phyloP scores from a whole-genome alignment of 2,329 filamentous ascomycete genomes.

The Talaromyces sp. region DNA sequence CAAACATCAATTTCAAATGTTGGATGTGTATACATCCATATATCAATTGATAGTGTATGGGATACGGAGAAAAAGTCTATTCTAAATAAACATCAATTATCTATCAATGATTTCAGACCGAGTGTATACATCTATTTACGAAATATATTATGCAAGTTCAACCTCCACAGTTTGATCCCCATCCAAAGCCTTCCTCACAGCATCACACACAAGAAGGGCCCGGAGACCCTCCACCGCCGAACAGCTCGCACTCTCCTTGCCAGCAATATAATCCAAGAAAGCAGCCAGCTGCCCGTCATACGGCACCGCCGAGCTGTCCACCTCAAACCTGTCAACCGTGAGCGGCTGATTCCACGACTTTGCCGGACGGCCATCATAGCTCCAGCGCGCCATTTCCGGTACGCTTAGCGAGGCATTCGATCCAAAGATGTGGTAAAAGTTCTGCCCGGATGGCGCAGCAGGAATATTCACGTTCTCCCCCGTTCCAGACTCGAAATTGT shows the following conservation, averaged over 20 bases:
- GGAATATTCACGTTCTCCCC: slow-evolving; percentile 55
- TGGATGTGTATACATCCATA: neutral
- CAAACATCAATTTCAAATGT: no score
- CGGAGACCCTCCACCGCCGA: slow-evolving; percentile 46
- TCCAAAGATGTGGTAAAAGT: slow-evolving; percentile 54
- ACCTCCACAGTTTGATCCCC: neutral
- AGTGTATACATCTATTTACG: no score
- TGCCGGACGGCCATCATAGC: slow-evolving; percentile 33
- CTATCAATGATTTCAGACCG: no score
- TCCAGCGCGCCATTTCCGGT: slow-evolving; percentile 49
- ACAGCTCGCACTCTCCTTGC: slow-evolving; percentile 42
- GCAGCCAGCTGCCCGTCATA: slow-evolving; percentile 52
- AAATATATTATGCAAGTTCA: neutral
- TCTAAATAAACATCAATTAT: no score
- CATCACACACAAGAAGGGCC: slow-evolving; percentile 42
- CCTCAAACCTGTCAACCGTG: slow-evolving; percentile 24
- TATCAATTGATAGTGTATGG: neutral
- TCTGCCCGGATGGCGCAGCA: slow-evolving; percentile 23
- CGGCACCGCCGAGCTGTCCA: slow-evolving; percentile 32
- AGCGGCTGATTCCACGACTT: slow-evolving; percentile 43
- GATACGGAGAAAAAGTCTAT: no score
- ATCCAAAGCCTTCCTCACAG: neutral
- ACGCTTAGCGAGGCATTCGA: slow-evolving; percentile 49
- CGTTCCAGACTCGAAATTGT: slow-evolving; percentile 54
- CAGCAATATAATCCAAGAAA: slow-evolving; percentile 46